Base-by-base conservation (phyloP, 1,284 basidiomycete genomes). In the Polyporus tsugae region DNA sequence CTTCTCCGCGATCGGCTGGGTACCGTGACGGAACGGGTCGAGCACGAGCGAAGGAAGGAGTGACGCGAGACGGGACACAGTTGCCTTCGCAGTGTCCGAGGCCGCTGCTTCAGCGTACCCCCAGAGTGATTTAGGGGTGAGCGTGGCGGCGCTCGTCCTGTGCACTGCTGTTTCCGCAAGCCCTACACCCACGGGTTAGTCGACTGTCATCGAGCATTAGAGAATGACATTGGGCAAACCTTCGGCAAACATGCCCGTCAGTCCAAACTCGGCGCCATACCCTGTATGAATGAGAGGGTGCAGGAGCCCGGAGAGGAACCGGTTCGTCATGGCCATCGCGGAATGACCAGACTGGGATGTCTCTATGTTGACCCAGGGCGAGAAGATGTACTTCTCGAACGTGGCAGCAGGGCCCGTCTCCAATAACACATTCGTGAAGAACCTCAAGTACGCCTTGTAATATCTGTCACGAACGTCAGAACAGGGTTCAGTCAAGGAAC, bases 251-350 rank as follows among this genome's bases (percentile, higher is more conserved):
- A 91, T 85, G 5, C 91, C 91, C 2, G 83, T 83, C 15, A 91
- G 75, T 5, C 84, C 83, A 72, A 92, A 91, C 74, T 92, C 91
- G 4, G 84, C 77, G 2, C 89, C 91, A 75, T 89, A 90, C 1
- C 89, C 90, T 0, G 81, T 72, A 69, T 91, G 89, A 42, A 93
- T 91, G 68, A 91, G 75, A 0, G 90, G 89, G 69, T 93, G 91
- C 0, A 92, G 57, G 15, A 91, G 77, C 13, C 87, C 88, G 7
- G 84, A 83, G 10, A 91, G 70, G 73, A 91, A 83, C 5, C 90
- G 84, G 70, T 83, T 86, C 4, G 91, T 76, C 89, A 93, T 3
- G 87, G 85, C 60, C 68, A 72, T 62, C 1, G 88, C 86, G 39
- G 85, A 82, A 59, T 78, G 74, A 38, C 80, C 77, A 19, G 73